Evolutionary conservation across 192 early-diverging fungal genomes (phyloP), one percentile per base, ranked within the genome.

Genomic region (Coemansia sp.): DNA sequence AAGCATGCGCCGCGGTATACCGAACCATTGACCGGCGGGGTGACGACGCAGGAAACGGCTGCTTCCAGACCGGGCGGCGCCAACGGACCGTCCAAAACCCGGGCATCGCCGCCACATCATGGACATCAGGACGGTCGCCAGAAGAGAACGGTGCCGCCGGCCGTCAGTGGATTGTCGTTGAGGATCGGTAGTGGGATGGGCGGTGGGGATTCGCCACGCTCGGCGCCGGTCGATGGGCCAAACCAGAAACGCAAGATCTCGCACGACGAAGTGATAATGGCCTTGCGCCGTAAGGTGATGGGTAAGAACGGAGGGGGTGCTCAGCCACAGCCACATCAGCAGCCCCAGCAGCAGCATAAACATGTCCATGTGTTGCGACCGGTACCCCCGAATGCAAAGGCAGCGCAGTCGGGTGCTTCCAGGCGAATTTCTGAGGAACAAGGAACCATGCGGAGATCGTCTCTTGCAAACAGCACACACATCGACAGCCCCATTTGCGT

Each of bases 271-370:
- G 80, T 82, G 0, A 76, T 82, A 32, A 78, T 69, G 70, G 80
- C 80, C 20, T 64, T 82, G 62, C 67, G 80, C n/a, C 80, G 75
- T 72, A 82, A 82, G 45, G 75, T 82, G 11, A 75, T 81, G 79
- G 57, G 69, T 61, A 81, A 81, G 29, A 48, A 55, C 35, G 59
- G 41, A 22, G 38, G 38, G 5, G 38, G 9, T 1, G 40, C 57
- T 34, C 61, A 53, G 65, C 65, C 59, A 5, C 9, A 54, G 32
- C 22, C 29, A 25, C 55, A 62, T 42, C 36, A 46, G 36, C 43
- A 63, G 35, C 36, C 5, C 22, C 62, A 59, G 65, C 42, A 48
- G 25, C 55, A 34, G n/a, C 55, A 57, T 4, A 33, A 25, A n/a
- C 55, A 57, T 9, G 34, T 57, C 33, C 55, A 33, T 0, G 13